Evolutionary conservation across 139 green algal genomes (phyloP).

Genomic region (Chlamydomonas asymmetrica): DNA sequence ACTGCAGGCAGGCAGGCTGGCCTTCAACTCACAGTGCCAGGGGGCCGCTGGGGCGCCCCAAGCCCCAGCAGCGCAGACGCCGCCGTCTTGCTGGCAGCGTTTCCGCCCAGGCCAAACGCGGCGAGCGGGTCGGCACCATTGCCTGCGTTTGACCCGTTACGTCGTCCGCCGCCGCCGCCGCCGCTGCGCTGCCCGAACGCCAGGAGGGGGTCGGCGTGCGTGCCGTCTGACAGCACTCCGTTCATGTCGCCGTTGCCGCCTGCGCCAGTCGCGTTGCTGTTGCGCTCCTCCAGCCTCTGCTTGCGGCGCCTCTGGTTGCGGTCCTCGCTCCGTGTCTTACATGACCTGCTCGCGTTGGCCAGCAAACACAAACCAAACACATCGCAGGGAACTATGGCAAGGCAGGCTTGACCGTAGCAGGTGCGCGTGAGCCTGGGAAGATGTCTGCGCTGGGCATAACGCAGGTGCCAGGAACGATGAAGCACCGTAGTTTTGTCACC

Average conservation of each 20-base stretch:
- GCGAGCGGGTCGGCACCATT: neutral
- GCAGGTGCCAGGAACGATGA: neutral
- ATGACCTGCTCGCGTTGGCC: constrained; percentile 14
- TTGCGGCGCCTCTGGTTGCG: constrained; percentile 27
- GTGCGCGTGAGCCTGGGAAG: neutral
- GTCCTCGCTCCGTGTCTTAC: constrained; percentile 23
- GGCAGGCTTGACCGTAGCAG: neutral
- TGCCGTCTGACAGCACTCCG: too few species aligned
- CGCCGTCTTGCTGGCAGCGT: too few species aligned
- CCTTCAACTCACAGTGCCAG: neutral
- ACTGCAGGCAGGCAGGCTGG: neutral
- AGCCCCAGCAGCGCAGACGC: too few species aligned
- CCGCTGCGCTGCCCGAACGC: too few species aligned
- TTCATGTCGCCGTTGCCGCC: neutral
- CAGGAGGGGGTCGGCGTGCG: too few species aligned
- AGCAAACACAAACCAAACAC: too few species aligned
- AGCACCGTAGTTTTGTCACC: neutral
- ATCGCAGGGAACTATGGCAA: neutral
- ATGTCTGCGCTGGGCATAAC: neutral
- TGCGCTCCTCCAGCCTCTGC: constrained; percentile 24
- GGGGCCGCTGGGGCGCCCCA: neutral
- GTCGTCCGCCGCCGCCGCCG: too few species aligned
- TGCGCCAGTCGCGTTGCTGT: neutral
- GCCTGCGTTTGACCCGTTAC: too few species aligned
- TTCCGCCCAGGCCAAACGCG: neutral